phyloP scores from a whole-genome alignment of 768 basidiomycete genomes.

The Amanita fuliginea region DNA sequence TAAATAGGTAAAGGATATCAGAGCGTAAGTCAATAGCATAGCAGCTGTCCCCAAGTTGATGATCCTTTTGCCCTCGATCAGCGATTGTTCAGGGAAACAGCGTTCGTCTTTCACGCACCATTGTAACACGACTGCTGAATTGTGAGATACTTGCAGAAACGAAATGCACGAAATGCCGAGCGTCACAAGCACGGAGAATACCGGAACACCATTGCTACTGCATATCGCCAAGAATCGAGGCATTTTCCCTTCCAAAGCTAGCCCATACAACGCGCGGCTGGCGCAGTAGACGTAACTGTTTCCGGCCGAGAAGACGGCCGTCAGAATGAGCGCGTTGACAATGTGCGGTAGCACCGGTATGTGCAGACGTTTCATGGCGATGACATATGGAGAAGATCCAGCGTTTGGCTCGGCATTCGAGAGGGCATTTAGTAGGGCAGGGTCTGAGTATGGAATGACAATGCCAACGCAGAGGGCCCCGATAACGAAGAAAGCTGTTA shows the following conservation, averaged over 20 bases:
- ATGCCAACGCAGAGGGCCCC: slow-evolving; percentile 66
- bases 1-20: slow-evolving; percentile 36
- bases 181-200: slow-evolving; percentile 37
- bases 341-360: slow-evolving; percentile 60
- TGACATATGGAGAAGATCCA: slow-evolving; percentile 74
- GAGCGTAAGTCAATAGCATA: slow-evolving; percentile 35
- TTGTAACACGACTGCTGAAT: slow-evolving; percentile 33
- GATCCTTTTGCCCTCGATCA: slow-evolving; percentile 22
- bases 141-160: slow-evolving; percentile 39
- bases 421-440: slow-evolving; percentile 36
- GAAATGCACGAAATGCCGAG: slow-evolving; percentile 28
- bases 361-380: slow-evolving; percentile 62
- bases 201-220: slow-evolving; percentile 44
- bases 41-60: slow-evolving; percentile 39
- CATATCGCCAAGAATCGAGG: slow-evolving; percentile 42
- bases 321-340: slow-evolving; percentile 62
- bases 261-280: slow-evolving; percentile 38
- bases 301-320: slow-evolving; percentile 61
- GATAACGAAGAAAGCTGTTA: slow-evolving; percentile 69
- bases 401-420: slow-evolving; percentile 47
- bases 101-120: slow-evolving; percentile 22
- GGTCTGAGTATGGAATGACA: slow-evolving; percentile 67
- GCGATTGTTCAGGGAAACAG: background rate
- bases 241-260: slow-evolving; percentile 52
- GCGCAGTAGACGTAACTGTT: slow-evolving; percentile 60